Base-by-base conservation (phyloP, 1,284 basidiomycete genomes). In the Cryptococcus hybrid region DNA sequence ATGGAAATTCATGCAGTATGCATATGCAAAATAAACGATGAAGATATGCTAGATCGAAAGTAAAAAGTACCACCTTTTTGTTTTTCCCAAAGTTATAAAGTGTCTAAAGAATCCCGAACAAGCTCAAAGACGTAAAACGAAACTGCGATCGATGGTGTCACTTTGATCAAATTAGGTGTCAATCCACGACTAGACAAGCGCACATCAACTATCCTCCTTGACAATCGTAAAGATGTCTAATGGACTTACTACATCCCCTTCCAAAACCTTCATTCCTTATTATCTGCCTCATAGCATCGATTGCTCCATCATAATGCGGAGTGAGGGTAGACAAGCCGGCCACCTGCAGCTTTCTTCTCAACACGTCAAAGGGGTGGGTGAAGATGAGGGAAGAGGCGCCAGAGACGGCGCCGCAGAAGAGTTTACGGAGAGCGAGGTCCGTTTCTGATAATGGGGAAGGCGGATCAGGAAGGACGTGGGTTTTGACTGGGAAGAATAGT, bases 321-420 rank as follows among this genome's bases (percentile, higher is more conserved):
- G 45, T 84, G 83, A 58, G 87, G 68, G 58, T 83, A 79, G 56
- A 78, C 87, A 97, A 88, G 1, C 94, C 95, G 1, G 87, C 86
- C 8, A 76, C 73, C 76, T 99, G 95, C 88, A 99, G 93, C 79
- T 96, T 92, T 51, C 95, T 82, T 45, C 95, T 83, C 54, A 98
- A 78, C 1, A 98, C 92, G 74, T 99, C 95, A 69, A 97, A 89
- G 0, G 95, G 95, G 73, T 96, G 97, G 6, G 95, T 98, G 67
- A 97, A 78, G 39, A 92, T 92, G 75, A 98, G 91, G 36, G 90
- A 92, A 66, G 96, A 88, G 18, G 87, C 78, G 2, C 83, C 83
- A 0, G 82, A 82, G 5, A 81, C 58, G 0, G 79, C 82, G 9
- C 82, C 82, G 56, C 81, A 82, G 0, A 61, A 63, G n/a, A 84